These are phyloP conservation scores for Rhipidocladum racemiflorum DNA, from an alignment of 176 grass and related monocot species.

Conservation along the genomic window DNA sequence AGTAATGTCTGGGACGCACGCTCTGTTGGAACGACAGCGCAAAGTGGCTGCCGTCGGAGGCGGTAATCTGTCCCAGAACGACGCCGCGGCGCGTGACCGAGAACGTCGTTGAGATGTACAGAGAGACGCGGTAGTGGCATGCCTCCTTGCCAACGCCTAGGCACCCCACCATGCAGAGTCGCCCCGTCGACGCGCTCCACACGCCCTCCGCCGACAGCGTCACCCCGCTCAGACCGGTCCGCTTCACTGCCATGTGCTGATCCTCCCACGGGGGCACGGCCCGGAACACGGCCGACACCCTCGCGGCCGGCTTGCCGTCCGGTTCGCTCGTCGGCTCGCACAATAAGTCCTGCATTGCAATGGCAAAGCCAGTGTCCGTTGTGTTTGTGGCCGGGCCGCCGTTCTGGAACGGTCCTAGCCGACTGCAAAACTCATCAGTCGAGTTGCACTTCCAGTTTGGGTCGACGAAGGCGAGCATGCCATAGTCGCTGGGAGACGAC, in stretches of 20 bases:
- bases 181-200: conserved; percentile 42
- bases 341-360: conserved; percentile 45
- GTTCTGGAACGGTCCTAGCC: conserved; percentile 42
- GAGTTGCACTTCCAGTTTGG: conserved; percentile 50
- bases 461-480: conserved; percentile 19
- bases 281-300: conserved; percentile 49
- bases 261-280: conserved; percentile 37
- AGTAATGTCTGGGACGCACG: background rate
- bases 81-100: conserved; percentile 41
- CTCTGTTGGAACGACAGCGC: background rate
- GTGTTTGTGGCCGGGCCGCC: background rate
- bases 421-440: conserved; percentile 44
- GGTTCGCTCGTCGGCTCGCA: conserved; percentile 22
- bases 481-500: background rate
- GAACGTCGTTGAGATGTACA: conserved; percentile 43
- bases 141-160: conserved; percentile 10
- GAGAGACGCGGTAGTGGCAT: conserved; percentile 44
- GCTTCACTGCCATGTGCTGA: conserved; percentile 5
- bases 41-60: conserved; percentile 14
- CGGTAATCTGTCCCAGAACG: conserved; percentile 36
- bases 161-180: conserved; percentile 59
- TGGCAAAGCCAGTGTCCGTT: conserved; percentile 23
- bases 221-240: conserved; percentile 22
- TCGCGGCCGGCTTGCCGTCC: conserved; percentile 5
- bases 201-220: conserved; percentile 52